Conservation (phyloP, 1,284 basidiomycete species). For the Singerocomus rubriflavus region DNA sequence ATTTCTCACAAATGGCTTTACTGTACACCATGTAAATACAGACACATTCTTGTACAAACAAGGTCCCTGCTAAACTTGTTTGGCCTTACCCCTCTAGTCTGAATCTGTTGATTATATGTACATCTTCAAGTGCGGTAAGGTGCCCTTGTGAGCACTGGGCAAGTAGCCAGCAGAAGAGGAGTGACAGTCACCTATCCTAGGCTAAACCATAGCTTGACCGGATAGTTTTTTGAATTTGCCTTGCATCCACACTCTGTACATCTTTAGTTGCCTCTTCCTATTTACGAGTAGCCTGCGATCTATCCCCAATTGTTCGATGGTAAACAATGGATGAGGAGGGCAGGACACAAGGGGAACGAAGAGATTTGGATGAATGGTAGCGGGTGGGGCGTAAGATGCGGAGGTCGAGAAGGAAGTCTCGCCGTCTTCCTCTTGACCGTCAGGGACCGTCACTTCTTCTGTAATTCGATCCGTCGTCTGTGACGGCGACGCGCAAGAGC, state of each 20-base stretch:
- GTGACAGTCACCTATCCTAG: not conserved
- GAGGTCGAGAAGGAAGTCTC: slow-evolving; percentile 14
- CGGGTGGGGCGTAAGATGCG: slow-evolving; percentile 7
- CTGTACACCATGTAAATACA: too few species aligned
- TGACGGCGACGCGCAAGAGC: slow-evolving; percentile 42
- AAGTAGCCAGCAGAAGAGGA: not conserved
- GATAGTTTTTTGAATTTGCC: slow-evolving; percentile 58
- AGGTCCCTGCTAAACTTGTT: too few species aligned
- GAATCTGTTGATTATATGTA: too few species aligned
- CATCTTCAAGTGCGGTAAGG: too few species aligned
- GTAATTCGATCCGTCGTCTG: slow-evolving; percentile 34
- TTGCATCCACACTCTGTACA: slow-evolving; percentile 96
- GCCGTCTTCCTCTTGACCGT: slow-evolving; percentile 33
- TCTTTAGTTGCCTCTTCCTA: slow-evolving; percentile 87
- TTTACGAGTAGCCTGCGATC: slow-evolving; percentile 91
- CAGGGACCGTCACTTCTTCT: slow-evolving; percentile 37
- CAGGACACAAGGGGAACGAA: slow-evolving; percentile 32
- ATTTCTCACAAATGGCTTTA: too few species aligned
- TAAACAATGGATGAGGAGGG: slow-evolving; percentile 53
- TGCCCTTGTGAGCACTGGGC: not conserved
- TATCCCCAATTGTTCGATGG: slow-evolving; percentile 74
- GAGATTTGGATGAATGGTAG: slow-evolving; percentile 43
- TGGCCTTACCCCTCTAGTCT: too few species aligned
- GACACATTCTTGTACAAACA: too few species aligned
- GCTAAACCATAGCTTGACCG: not conserved